These are phyloP conservation scores for Plasmodium relictum DNA, from an alignment of 169 alveolate genomes.

Conservation along the genomic window DNA sequence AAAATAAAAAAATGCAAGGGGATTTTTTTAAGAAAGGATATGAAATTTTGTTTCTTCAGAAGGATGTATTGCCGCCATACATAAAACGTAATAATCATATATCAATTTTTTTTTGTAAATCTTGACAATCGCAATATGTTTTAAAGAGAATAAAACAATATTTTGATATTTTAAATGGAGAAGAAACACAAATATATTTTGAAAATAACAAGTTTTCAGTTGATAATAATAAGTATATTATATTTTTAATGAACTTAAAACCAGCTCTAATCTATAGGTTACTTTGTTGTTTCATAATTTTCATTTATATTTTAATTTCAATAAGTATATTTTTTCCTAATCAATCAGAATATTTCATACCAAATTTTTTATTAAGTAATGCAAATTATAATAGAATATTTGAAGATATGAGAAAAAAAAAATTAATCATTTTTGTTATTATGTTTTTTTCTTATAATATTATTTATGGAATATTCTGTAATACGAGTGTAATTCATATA, in stretches of 20 bases:
- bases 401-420: constrained; percentile 54
- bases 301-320: constrained; percentile 33
- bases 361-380: constrained; percentile 28
- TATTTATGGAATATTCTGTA: constrained; percentile 51
- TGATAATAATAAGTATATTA: constrained; percentile 24
- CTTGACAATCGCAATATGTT: constrained; percentile 70
- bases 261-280: constrained; percentile 42
- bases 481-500: constrained; percentile 54
- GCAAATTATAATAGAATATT: constrained; percentile 25
- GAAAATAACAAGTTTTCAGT: constrained; percentile 18
- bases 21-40: constrained; percentile 38
- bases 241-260: constrained; percentile 32
- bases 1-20: constrained; percentile 7
- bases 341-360: constrained; percentile 20
- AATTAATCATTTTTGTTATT: constrained; percentile 11
- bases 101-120: constrained; percentile 58
- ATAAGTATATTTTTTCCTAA: constrained; percentile 22
- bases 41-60: constrained; percentile 50
- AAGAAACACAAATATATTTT: constrained; percentile 42
- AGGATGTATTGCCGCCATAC: constrained; percentile 38
- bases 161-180: constrained; percentile 56
- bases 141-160: constrained; percentile 37
- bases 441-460: constrained; percentile 51
- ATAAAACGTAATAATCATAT: constrained; percentile 58
- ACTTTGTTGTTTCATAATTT: constrained; percentile 14